Evolutionary conservation across 2,329 filamentous ascomycete genomes (phyloP), one percentile per base, ranked within the genome.

Genomic region (Penicillium sp.): DNA sequence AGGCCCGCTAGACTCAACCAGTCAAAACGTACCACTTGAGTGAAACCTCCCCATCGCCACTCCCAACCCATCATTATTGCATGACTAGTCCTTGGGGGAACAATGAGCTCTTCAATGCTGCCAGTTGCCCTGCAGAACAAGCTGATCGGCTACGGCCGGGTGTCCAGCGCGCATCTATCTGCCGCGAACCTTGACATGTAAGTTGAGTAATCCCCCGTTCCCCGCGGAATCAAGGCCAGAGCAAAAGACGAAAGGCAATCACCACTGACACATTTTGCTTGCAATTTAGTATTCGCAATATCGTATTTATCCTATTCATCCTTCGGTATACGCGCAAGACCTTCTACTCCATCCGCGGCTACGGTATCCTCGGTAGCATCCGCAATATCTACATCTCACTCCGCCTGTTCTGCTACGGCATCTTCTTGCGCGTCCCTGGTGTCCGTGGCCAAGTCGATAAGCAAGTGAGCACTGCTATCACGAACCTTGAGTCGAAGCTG

Each of bases 281-380:
- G 15, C n/a, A 27, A 21, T 41, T 41, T 63, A 93, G 91, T 59
- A 70, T 96, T 60, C 90, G 91, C 53, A 96, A 97, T 72, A 80
- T 97, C 58, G 80, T 97, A 67, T 96, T 97, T 75, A 82, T 92
- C 70, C 84, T 96, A 66, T 97, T 97, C 78, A 74, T 97, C 59
- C 79, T 96, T 47, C 88, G 92, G 71, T 89, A 92, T 81, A 84
- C 88, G 33, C 90, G 91, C 64, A 90, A 89, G 69, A 83, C 85
- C 29, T 88, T 91, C 72, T 89, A 91, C 78, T 90, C 94, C 71
- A 82, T 97, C 65, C 91, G 90, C 70, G 94, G 94, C 65, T 91
- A 94, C 72, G 94, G 94, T 64, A 75, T 94, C 68, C 77, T 96
- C 70, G 93, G 93, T 62, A 90, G 90, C 57, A 69, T 91, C 59